Evolutionary conservation across 768 basidiomycete species (phyloP), one percentile per base, ranked within the genome.

Genomic region (Russula emetica): DNA sequence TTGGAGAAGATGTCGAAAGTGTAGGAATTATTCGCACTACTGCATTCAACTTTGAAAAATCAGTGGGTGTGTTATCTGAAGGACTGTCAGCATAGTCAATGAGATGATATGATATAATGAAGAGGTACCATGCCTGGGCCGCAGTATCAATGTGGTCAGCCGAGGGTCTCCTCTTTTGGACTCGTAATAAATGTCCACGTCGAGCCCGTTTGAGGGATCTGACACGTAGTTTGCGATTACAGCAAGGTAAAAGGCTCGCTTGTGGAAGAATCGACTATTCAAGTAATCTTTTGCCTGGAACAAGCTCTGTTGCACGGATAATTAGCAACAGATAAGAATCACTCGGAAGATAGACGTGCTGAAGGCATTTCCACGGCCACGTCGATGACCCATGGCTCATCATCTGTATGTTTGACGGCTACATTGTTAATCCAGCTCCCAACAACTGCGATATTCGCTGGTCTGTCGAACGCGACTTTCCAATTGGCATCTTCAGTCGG

Each of bases 271-370:
- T 13, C 97, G 84, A 9, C 86, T 83, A 71, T 94, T 88, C 62
- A 94, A 78, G 67, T 93, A 92, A 71, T 98, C 95, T 72, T 98
- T 99, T 71, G 95, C 92, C 77, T 96, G 92, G 71, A 98, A 95
- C n/a, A 97, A 77, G 53, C 69, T 73, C 89, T 90, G 60, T 5
- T 38, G 11, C n/a, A 26, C 52, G 24, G 11, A 49, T 50, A 24
- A 8, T 62, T 22, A 67, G 50, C 18, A 16, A 22, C 20, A 38
- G 14, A 38, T 51, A 40, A 44, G 40, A 5, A 11, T 18, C 47
- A 20, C 28, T 2, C 32, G 10, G 24, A 34, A 26, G 36, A 51
- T 20, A 24, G 34, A 71, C 72, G 10, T 70, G 92, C 92, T 44
- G 83, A 73, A 11, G 94, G 93, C 92, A 97, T 96, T 72, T 93